Evolutionary conservation across 163 green algal genomes (phyloP).

Genomic region (Picocystis sp.): DNA sequence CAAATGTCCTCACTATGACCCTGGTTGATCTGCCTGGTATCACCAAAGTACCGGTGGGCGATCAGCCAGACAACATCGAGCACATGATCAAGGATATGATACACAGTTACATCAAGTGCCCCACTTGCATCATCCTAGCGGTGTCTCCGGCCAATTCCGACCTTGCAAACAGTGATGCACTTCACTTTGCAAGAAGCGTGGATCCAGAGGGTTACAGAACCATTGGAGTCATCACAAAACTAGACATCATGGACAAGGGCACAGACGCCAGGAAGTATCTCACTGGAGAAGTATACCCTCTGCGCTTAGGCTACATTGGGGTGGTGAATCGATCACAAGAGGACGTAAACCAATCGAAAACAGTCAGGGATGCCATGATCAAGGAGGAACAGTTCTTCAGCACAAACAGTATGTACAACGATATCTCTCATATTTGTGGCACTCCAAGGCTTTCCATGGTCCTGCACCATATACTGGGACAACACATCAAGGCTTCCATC

Average conservation of each 20-base stretch:
- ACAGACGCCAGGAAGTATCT: slow-evolving; percentile 71
- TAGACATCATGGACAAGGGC: slow-evolving; percentile 96
- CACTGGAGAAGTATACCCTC: slow-evolving; percentile 42
- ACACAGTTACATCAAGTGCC: slow-evolving; percentile 51
- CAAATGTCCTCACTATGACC: slow-evolving; percentile 76
- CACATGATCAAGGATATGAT: slow-evolving; percentile 46
- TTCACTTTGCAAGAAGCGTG: slow-evolving; percentile 68
- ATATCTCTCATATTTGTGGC: slow-evolving; percentile 29
- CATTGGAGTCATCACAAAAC: slow-evolving; percentile 92
- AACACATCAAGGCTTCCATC: slow-evolving; percentile 61
- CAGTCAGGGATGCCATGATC: slow-evolving; percentile 46
- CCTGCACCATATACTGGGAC: slow-evolving; percentile 66
- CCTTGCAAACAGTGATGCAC: slow-evolving; percentile 79
- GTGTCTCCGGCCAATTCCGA: slow-evolving; percentile 86
- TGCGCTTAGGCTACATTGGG: slow-evolving; percentile 82
- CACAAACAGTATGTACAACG: slow-evolving; percentile 17
- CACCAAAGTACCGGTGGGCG: slow-evolving; percentile 71
- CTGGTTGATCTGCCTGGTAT: slow-evolving; percentile 94
- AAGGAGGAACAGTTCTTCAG: slow-evolving; percentile 71
- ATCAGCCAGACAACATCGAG: slow-evolving; percentile 86
- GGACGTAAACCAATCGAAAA: slow-evolving; percentile 55
- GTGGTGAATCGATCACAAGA: slow-evolving; percentile 58
- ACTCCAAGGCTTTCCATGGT: slow-evolving; percentile 17
- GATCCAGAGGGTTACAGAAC: slow-evolving; percentile 71
- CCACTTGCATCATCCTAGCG: slow-evolving; percentile 82